These are phyloP conservation scores for Capsicum rhomboideum DNA, from an alignment of 257 asterid genomes.

Conservation along the genomic window DNA sequence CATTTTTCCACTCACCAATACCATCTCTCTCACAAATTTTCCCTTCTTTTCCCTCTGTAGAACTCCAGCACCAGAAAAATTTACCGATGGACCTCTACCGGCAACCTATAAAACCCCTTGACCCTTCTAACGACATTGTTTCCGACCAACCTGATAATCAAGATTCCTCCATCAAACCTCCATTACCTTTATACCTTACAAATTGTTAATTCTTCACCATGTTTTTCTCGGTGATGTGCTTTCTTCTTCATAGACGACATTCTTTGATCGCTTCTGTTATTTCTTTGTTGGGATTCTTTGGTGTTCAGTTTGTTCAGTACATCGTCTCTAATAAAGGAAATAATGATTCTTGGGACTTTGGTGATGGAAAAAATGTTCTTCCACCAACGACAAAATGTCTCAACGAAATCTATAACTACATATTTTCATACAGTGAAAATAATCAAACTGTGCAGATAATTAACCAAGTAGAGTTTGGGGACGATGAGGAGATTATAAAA, in stretches of 20 bases:
- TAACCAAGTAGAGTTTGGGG: not conserved
- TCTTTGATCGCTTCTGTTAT: not conserved
- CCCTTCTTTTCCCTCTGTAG: not conserved
- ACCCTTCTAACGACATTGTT: not conserved
- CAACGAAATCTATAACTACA: conserved; percentile 1
- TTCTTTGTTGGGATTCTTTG: not conserved
- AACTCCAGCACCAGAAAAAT: not conserved
- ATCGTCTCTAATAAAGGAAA: conserved; percentile 12
- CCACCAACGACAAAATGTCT: not conserved
- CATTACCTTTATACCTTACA: conserved; percentile 26
- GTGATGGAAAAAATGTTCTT: not conserved
- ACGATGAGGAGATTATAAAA: conserved; percentile 31
- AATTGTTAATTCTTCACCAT: conserved; percentile 21
- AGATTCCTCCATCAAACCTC: conserved; percentile 10
- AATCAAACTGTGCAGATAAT: too few relatives aligned
- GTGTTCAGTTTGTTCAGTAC: conserved; percentile 15
- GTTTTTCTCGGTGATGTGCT: not conserved
- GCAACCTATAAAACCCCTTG: conserved; percentile 12
- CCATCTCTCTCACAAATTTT: not conserved
- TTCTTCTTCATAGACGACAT: not conserved
- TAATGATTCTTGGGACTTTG: conserved; percentile 28
- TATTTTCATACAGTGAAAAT: too few relatives aligned
- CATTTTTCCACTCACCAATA: not conserved
- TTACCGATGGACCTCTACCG: conserved; percentile 30
- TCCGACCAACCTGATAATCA: conserved; percentile 18